phyloP scores from a whole-genome alignment of 495 filamentous ascomycete species.

The Aspergillus asperescens region DNA sequence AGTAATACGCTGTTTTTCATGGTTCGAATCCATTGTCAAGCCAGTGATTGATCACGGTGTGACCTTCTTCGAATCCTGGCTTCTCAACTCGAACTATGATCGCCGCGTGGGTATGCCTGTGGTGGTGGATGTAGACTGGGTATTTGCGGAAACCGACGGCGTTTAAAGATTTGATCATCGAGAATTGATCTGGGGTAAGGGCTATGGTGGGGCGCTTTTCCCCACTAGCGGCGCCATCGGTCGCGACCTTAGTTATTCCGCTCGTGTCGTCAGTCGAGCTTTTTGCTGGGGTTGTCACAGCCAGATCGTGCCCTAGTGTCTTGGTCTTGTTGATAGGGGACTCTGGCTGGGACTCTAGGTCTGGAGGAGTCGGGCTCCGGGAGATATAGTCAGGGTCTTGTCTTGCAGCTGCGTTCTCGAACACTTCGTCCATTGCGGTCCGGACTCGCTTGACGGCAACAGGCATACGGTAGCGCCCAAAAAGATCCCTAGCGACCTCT shows the following conservation, averaged over 20 bases:
- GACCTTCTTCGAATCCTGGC: slow-evolving; percentile 65
- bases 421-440: slow-evolving; percentile 65
- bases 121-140: slow-evolving; percentile 79
- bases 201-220: slow-evolving; percentile 62
- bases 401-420: slow-evolving; percentile 60
- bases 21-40: slow-evolving; percentile 66
- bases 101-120: slow-evolving; percentile 77
- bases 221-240: background rate
- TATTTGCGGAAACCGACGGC: slow-evolving; percentile 72
- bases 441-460: slow-evolving; percentile 68
- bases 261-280: background rate
- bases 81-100: slow-evolving; percentile 72
- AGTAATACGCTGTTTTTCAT: slow-evolving; percentile 24
- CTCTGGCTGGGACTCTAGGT: slow-evolving; percentile 1
- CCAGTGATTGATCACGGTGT: slow-evolving; percentile 78
- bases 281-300: background rate
- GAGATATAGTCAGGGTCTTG: slow-evolving; percentile 60
- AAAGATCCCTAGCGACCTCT: slow-evolving; percentile 57
- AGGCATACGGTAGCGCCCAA: slow-evolving; percentile 67
- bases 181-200: slow-evolving; percentile 71
- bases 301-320: background rate
- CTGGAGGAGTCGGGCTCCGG: background rate
- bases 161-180: slow-evolving; percentile 74
- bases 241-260: background rate
- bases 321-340: background rate